These are phyloP conservation scores for Inga laurina DNA, from an alignment of 306 rosid genomes.

Conservation along the genomic window DNA sequence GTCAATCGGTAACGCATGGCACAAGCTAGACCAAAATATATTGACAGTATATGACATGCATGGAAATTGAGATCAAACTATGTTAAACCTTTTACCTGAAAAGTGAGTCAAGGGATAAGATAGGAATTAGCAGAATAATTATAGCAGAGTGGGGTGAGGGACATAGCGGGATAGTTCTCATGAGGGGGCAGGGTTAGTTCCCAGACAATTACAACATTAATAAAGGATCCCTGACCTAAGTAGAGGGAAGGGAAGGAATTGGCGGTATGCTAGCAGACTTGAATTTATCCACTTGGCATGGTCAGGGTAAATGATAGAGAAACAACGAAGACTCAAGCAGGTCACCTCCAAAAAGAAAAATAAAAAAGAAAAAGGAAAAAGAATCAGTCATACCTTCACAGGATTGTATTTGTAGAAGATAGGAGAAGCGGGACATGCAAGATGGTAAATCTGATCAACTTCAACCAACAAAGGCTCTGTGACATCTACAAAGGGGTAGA, in stretches of 20 bases:
- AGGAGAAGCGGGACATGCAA: slow-evolving; percentile 98
- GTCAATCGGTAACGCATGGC: slow-evolving; percentile 5
- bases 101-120: neutral
- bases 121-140: neutral
- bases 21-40: slow-evolving; percentile 13
- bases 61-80: slow-evolving; percentile 1
- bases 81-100: neutral
- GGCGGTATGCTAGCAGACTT: no score
- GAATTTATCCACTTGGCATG: slow-evolving; percentile 12
- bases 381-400: slow-evolving; percentile 64
- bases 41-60: slow-evolving; percentile 12
- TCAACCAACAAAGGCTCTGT: slow-evolving; percentile 85
- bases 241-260: no score
- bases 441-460: slow-evolving; percentile 96
- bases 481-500: slow-evolving; percentile 57
- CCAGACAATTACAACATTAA: neutral
- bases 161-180: neutral
- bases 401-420: slow-evolving; percentile 97
- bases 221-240: no score
- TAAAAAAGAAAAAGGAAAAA: neutral
- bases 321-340: slow-evolving; percentile 14
- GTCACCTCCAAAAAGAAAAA: neutral
- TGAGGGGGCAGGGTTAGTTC: neutral
- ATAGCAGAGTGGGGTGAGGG: neutral
- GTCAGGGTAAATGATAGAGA: slow-evolving; percentile 18